These are phyloP conservation scores for Solanum chmielewskii DNA, from an alignment of 257 asterid species.

Conservation along the genomic window DNA sequence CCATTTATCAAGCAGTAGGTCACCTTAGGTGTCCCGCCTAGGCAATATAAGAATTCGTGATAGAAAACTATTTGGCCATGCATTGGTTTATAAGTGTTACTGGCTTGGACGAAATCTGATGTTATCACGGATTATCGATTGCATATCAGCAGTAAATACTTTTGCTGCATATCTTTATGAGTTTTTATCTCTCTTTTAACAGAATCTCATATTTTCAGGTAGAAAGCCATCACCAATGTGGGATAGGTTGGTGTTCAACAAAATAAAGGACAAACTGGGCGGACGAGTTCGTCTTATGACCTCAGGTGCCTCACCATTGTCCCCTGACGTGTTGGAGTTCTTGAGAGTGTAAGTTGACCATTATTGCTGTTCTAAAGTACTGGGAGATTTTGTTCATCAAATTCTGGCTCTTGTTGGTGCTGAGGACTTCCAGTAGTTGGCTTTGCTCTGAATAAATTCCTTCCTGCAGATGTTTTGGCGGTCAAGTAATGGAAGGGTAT, in stretches of 20 bases:
- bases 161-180: neutral
- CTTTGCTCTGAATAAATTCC: slow-evolving; percentile 5
- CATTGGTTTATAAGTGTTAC: neutral
- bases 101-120: neutral
- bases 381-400: neutral
- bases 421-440: neutral
- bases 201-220: slow-evolving; percentile 26
- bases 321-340: slow-evolving; percentile 94
- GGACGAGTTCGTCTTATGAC: slow-evolving; percentile 88
- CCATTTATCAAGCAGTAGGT: neutral
- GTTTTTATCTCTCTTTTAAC: neutral
- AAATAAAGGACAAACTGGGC: slow-evolving; percentile 87
- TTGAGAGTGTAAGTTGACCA: slow-evolving; percentile 69
- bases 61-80: neutral
- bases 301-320: slow-evolving; percentile 97
- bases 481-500: slow-evolving; percentile 77
- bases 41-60: neutral
- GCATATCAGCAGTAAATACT: neutral
- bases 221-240: slow-evolving; percentile 91
- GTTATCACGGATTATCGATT: neutral
- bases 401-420: neutral
- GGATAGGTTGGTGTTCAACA: slow-evolving; percentile 91
- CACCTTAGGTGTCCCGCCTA: neutral
- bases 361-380: neutral
- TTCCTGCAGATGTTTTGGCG: slow-evolving; percentile 74